phyloP scores from a whole-genome alignment of 805 yeast species.

The Ogataea chonburiensis region DNA sequence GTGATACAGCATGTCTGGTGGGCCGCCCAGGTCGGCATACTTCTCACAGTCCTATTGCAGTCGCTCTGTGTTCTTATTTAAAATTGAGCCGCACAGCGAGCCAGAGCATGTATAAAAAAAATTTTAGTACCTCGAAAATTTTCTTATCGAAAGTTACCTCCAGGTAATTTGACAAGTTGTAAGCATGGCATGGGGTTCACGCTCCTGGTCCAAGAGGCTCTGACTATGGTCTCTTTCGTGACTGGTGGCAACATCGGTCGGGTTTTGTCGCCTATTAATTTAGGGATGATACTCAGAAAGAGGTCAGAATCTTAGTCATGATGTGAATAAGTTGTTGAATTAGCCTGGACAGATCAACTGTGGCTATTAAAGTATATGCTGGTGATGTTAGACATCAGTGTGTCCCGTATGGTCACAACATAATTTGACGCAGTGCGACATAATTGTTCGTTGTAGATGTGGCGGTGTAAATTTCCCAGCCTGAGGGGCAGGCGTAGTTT shows the following conservation, averaged over 20 bases:
- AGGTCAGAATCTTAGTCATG: slow-evolving; percentile 14
- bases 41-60: slow-evolving; percentile 40
- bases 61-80: slow-evolving; percentile 28
- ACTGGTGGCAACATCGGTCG: slow-evolving; percentile 2
- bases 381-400: slow-evolving; percentile 22
- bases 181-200: slow-evolving; percentile 21
- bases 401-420: slow-evolving; percentile 39
- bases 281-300: slow-evolving; percentile 29
- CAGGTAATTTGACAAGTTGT: slow-evolving; percentile 29
- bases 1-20: slow-evolving; percentile 94
- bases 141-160: slow-evolving; percentile 33
- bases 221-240: neutral
- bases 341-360: slow-evolving; percentile 29
- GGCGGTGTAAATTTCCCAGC: slow-evolving; percentile 2
- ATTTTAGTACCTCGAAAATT: slow-evolving; percentile 9
- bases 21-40: slow-evolving; percentile 63
- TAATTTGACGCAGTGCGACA: slow-evolving; percentile 8
- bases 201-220: too few relatives aligned
- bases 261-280: slow-evolving; percentile 34
- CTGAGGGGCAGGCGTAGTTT: slow-evolving; percentile 3
- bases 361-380: slow-evolving; percentile 33
- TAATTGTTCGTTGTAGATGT: slow-evolving; percentile 1
- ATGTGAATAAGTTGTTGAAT: slow-evolving; percentile 31
- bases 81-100: slow-evolving; percentile 9
- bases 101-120: slow-evolving; percentile 3